Percentiles rank a stretch among this genome's conserved stretches.
phyloP scores from a whole-genome alignment of 2,329 filamentous ascomycete genomes.

The Neonectria sp. region DNA sequence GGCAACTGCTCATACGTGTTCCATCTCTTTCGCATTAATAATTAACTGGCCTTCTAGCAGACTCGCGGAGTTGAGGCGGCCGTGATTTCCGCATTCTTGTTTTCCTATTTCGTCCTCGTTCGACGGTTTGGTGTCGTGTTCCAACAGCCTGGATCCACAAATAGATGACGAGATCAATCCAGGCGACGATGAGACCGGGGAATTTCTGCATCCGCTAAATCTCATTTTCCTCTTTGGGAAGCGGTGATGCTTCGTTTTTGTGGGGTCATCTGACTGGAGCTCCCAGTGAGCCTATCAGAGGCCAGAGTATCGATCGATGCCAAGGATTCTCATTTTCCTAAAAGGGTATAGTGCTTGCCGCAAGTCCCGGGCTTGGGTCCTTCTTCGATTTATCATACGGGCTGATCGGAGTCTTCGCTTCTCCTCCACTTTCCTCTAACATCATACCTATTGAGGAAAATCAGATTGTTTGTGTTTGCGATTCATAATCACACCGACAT shows the following conservation, averaged over 20 bases:
- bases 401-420: neutral
- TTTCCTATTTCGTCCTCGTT: constrained; percentile 20
- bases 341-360: constrained; percentile 19
- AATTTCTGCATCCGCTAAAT: neutral
- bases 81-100: constrained; percentile 21
- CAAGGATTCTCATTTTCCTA: constrained; percentile 38
- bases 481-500: constrained; percentile 8
- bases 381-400: neutral
- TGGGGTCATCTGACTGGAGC: neutral
- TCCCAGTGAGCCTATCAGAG: neutral
- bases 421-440: neutral
- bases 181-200: neutral
- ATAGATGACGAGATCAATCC: neutral
- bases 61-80: neutral
- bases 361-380: neutral
- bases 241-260: neutral
- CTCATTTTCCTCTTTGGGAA: constrained; percentile 32
- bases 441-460: neutral
- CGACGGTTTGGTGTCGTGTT: neutral
- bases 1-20: neutral
- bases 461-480: neutral
- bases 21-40: neutral
- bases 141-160: neutral
- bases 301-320: neutral
- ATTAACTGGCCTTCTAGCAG: neutral